Percentiles rank a stretch among this genome's conserved stretches.
phyloP scores from a whole-genome alignment of 768 basidiomycete species.

The Dioszegia crocea region DNA sequence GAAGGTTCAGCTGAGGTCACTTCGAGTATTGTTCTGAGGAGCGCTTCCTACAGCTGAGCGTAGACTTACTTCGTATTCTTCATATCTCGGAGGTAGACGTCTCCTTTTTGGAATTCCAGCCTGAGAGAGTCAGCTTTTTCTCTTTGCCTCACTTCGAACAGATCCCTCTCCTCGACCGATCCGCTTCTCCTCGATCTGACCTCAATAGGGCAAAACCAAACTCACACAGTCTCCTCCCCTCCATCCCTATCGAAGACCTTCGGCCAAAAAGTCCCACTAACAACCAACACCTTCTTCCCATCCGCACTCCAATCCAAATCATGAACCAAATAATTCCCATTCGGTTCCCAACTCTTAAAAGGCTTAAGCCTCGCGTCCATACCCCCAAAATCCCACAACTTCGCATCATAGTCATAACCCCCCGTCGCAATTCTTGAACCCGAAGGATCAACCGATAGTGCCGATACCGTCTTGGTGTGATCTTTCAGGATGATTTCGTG shows the following conservation, averaged over 20 bases:
- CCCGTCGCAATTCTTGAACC: slow-evolving; percentile 88
- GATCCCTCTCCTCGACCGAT: too few relatives aligned
- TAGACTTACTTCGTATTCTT: slow-evolving; percentile 84
- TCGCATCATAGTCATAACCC: slow-evolving; percentile 95
- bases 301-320: slow-evolving; percentile 85
- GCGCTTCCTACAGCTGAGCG: too few relatives aligned
- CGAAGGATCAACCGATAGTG: slow-evolving; percentile 84
- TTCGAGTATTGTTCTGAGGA: too few relatives aligned
- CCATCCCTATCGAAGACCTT: slow-evolving; percentile 90
- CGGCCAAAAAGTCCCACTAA: slow-evolving; percentile 81
- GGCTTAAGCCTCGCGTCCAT: slow-evolving; percentile 86
- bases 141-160: background rate
- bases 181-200: background rate
- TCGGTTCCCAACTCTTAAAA: slow-evolving; percentile 94
- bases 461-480: slow-evolving; percentile 91
- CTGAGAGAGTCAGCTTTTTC: slow-evolving; percentile 22
- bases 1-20: slow-evolving; percentile 7
- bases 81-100: slow-evolving; percentile 98
- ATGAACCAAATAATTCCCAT: slow-evolving; percentile 90
- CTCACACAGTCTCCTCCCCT: slow-evolving; percentile 67
- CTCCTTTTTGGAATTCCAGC: slow-evolving; percentile 71
- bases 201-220: background rate
- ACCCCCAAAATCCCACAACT: slow-evolving; percentile 98
- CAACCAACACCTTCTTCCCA: slow-evolving; percentile 76
- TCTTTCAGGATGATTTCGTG: slow-evolving; percentile 92